Percentiles rank a stretch among this genome's conserved stretches.
These are phyloP conservation scores for Globisporangium apiculatum DNA, from an alignment of 352 stramenopile species.

Conservation along the genomic window DNA sequence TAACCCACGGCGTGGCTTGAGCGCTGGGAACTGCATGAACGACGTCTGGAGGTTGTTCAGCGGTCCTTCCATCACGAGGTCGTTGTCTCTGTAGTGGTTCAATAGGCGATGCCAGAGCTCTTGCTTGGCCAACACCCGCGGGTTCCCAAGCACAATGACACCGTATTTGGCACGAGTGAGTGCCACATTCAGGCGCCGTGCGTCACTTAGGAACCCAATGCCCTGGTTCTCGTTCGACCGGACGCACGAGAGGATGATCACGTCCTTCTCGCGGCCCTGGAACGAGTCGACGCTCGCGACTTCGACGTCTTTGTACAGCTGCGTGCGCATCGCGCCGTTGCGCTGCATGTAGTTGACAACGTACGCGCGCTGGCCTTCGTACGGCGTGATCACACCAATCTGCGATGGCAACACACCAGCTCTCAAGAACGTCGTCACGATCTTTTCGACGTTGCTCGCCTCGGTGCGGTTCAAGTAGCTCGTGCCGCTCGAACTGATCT, in stretches of 20 bases:
- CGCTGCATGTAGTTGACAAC: conserved; percentile 97
- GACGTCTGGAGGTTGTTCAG: conserved; percentile 95
- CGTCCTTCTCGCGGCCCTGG: conserved; percentile 99
- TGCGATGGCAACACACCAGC: conserved; percentile 86
- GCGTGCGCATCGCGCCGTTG: conserved; percentile 89
- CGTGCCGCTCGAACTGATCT: conserved; percentile 96
- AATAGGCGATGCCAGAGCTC: conserved; percentile 95
- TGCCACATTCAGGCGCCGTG: conserved; percentile 98
- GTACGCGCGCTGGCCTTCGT: conserved; percentile 98
- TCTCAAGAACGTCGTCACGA: conserved; percentile 96
- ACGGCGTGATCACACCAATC: conserved; percentile 97
- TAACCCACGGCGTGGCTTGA: conserved; percentile 29
- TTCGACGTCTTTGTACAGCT: conserved; percentile 98
- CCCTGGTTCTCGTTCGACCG: conserved; percentile 98
- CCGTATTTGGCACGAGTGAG: conserved; percentile 98
- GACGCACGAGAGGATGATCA: conserved; percentile 98
- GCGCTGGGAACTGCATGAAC: conserved; percentile 95
- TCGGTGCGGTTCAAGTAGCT: conserved; percentile 99
- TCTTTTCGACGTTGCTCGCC: conserved; percentile 97
- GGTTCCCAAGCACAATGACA: conserved; percentile 98
- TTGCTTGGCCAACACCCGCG: conserved; percentile 96
- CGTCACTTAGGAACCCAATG: conserved; percentile 98
- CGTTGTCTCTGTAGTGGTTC: conserved; percentile 96
- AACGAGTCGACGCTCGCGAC: conserved; percentile 99
- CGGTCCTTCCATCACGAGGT: conserved; percentile 93